Evolutionary conservation across 352 stramenopile species (phyloP), one percentile per base, ranked within the genome.

Genomic region (Phytophthora ramorum): DNA sequence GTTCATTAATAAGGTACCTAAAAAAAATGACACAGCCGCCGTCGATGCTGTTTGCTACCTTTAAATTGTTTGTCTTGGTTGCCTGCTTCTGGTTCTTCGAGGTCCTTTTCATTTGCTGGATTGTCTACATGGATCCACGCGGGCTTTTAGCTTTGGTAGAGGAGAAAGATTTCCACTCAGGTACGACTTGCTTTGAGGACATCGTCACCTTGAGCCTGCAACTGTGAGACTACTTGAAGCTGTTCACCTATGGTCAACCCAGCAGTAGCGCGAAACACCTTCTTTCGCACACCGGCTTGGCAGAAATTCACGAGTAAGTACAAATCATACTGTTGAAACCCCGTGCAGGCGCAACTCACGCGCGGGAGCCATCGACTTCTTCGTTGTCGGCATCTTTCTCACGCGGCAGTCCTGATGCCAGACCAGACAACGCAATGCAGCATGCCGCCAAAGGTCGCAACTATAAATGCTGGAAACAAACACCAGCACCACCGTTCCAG

Each of bases 231-330:
- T 16, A 94, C 66, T 30, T 85, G 68, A 16, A 84, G 76, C 48
- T 94, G 85, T 46, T 94, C 71, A 7, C 89, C 65, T 10, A 94
- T 66, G 17, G 83, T 82, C 30, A 91, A 58, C 17, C 83, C 83
- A 43, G 78, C 71, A 4, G 82, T 91, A n/a, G 83, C 76, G 7
- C 78, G 80, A 55, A 94, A 94, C 19, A 91, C 40, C 16, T 84
- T 81, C 57, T 90, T 91, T 32, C 79, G 77, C 19, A 48, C 40
- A 43, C 44, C 61, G 7, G 37, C 67, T 75, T n/a, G 4, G 26
- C 20, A n/a, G 22, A 35, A 48, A 45, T 14, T 22, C 14, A 28
- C 10, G 10, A 61, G 19, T 60, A 20, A 64, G 40, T 50, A 43
- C 7, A 49, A 24, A 16, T 17, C n/a, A 12, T 34, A 17, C 13